Evolutionary conservation across 1,139 yeast genomes (phyloP).

Genomic region (Geotrichum australiense): DNA sequence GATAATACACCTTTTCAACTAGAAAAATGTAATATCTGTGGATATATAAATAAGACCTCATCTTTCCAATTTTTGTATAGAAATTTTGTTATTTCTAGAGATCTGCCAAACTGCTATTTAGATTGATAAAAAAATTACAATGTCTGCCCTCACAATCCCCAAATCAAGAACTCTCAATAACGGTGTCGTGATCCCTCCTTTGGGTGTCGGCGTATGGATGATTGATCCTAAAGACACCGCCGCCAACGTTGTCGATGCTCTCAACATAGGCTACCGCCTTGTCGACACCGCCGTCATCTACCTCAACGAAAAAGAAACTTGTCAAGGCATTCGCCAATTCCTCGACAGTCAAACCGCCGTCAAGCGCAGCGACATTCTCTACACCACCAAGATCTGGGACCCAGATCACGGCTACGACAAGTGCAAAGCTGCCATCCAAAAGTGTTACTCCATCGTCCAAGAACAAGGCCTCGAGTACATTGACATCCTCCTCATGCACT

Average conservation of each 20-base stretch:
- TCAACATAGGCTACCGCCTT: constrained; percentile 62
- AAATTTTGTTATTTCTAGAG: no score
- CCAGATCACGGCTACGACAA: constrained; percentile 50
- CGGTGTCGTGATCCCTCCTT: no score
- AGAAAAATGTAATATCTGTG: no score
- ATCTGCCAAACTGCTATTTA: no score
- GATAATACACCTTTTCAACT: no score
- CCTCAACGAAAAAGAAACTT: constrained; percentile 50
- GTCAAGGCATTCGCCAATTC: constrained; percentile 42
- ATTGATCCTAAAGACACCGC: constrained; percentile 40
- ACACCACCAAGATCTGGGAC: constrained; percentile 64
- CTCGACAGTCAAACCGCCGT: constrained; percentile 34
- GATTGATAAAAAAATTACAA: no score
- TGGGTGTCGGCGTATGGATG: constrained; percentile 55
- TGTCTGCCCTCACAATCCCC: no score
- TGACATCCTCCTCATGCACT: constrained; percentile 39
- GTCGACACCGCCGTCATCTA: constrained; percentile 57
- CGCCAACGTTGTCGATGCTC: constrained; percentile 43
- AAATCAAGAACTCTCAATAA: no score
- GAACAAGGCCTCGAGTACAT: constrained; percentile 38
- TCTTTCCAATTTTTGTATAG: no score
- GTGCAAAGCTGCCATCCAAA: constrained; percentile 48
- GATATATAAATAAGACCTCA: no score
- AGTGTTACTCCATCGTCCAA: constrained; percentile 46
- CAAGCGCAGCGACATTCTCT: constrained; percentile 47